Conservation (phyloP, 140 eudicot genomes). For the Senecio squalidus region DNA sequence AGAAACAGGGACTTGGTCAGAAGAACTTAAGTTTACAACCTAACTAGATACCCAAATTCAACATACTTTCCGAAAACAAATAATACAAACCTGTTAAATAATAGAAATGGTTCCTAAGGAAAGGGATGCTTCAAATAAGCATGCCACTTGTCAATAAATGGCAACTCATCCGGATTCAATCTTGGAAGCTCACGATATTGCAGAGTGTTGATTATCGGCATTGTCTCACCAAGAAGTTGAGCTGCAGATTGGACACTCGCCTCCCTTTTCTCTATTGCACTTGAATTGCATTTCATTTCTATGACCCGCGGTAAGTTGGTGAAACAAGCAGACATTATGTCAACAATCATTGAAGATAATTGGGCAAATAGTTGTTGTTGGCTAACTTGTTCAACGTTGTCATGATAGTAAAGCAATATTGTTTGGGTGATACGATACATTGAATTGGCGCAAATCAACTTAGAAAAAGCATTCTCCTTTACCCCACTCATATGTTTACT, state of each 20-base stretch:
- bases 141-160: too few relatives aligned
- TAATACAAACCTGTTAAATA: too few relatives aligned
- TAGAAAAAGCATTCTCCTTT: background rate
- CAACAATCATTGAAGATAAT: background rate
- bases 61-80: too few relatives aligned
- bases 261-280: constrained; percentile 1
- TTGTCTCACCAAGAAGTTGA: constrained; percentile 1
- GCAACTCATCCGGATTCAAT: background rate
- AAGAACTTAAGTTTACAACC: too few relatives aligned
- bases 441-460: background rate
- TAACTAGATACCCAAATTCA: too few relatives aligned
- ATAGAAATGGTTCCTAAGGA: too few relatives aligned
- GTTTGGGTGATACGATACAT: constrained; percentile 6
- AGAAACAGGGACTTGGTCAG: too few relatives aligned
- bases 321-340: background rate
- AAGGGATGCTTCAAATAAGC: too few relatives aligned
- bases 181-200: background rate
- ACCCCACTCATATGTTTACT: background rate
- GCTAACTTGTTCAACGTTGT: background rate
- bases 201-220: background rate
- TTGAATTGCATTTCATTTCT: background rate
- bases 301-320: constrained; percentile 6
- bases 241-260: background rate
- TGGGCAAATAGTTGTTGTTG: background rate
- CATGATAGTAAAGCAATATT: background rate